A percentile compares a stretch with the other conserved stretches of the same genome.
phyloP scores from a whole-genome alignment of 257 asterid species.

The Solanum lignicaule region DNA sequence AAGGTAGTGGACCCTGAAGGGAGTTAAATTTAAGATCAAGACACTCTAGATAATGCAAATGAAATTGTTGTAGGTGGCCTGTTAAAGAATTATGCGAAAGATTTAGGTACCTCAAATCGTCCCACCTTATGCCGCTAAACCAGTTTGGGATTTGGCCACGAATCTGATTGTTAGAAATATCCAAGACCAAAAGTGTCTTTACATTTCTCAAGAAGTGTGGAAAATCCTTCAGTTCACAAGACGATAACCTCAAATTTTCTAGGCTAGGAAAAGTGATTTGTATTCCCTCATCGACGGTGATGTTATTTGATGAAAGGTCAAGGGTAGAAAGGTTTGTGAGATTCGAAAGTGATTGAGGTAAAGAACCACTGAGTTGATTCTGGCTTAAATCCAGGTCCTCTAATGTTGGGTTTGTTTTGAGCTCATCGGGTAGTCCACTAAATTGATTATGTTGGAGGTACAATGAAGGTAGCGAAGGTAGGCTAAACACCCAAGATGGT shows the following conservation, averaged over 20 bases:
- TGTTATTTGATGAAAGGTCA: background rate
- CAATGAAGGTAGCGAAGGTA: too few relatives aligned
- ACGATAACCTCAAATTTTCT: rapidly evolving
- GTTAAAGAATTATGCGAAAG: background rate
- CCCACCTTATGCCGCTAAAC: background rate
- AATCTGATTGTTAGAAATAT: background rate
- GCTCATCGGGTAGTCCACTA: too few relatives aligned
- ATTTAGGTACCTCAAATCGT: rapidly evolving
- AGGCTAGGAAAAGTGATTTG: background rate
- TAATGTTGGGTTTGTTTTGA: too few relatives aligned
- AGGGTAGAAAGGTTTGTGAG: background rate
- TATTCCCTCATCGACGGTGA: background rate
- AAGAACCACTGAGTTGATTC: background rate
- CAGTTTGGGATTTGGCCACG: background rate
- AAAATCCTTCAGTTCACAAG: background rate
- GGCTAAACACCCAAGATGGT: too few relatives aligned
- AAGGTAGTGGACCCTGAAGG: background rate
- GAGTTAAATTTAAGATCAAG: background rate
- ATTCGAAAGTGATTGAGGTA: background rate
- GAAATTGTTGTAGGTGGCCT: background rate
- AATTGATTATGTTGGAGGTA: rapidly evolving
- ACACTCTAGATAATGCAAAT: background rate
- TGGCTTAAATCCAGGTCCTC: background rate
- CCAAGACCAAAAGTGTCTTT: rapidly evolving
- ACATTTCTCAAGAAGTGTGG: background rate